Conservation (phyloP, 2,329 filamentous ascomycete genomes). For the Cordyceps farinosa region DNA sequence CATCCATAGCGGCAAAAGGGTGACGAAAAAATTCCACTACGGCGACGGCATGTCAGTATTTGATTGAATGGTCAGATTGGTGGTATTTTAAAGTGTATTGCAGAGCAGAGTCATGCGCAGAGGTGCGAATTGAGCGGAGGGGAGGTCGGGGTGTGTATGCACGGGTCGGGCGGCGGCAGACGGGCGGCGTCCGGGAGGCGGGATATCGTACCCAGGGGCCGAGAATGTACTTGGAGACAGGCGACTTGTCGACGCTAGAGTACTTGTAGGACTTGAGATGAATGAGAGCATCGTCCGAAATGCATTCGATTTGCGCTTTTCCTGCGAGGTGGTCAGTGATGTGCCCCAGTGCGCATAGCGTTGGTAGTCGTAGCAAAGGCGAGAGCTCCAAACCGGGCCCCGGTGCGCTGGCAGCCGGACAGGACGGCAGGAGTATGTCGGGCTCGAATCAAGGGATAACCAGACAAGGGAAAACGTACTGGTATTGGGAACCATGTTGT, state of each 20-base stretch:
- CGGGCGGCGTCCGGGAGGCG: background rate
- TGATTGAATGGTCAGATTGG: background rate
- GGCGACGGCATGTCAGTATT: constrained; percentile 21
- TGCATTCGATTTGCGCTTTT: constrained; percentile 62
- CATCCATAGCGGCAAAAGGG: constrained; percentile 89
- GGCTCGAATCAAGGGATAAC: background rate
- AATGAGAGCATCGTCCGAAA: constrained; percentile 85
- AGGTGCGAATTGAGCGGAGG: background rate
- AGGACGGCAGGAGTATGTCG: background rate
- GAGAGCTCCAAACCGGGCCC: background rate
- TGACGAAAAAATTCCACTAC: constrained; percentile 96
- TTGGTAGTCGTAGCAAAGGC: background rate
- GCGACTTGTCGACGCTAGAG: constrained; percentile 92
- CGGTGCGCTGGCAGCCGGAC: background rate
- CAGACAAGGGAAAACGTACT: constrained; percentile 5
- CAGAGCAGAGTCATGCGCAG: background rate
- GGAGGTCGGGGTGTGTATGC: constrained; percentile 12
- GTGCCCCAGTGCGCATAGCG: background rate
- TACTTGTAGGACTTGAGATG: constrained; percentile 97
- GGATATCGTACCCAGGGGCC: constrained; percentile 77
- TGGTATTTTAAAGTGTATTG: background rate
- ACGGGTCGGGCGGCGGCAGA: background rate
- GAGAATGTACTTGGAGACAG: constrained; percentile 88
- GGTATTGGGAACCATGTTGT: constrained; percentile 17
- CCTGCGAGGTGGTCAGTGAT: constrained; percentile 23